phyloP scores from a whole-genome alignment of 768 basidiomycete genomes.

The Lactifluus piperatus region DNA sequence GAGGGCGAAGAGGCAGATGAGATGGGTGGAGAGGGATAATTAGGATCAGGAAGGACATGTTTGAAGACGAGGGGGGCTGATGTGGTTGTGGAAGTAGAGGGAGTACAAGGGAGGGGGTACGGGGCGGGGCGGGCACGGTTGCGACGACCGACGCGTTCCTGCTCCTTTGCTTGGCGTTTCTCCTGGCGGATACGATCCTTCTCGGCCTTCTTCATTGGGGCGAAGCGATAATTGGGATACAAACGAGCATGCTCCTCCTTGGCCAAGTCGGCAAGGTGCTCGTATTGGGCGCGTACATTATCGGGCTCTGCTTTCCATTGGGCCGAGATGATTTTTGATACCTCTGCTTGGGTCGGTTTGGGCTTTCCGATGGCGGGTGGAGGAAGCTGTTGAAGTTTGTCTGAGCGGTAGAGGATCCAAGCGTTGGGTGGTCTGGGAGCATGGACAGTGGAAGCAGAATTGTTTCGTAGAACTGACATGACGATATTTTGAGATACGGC shows the following conservation, averaged over 20 bases:
- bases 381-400: slow-evolving; percentile 31
- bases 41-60: neutral
- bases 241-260: slow-evolving; percentile 15
- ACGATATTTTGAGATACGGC: neutral
- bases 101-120: neutral
- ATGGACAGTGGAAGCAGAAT: slow-evolving; percentile 2
- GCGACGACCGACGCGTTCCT: slow-evolving; percentile 10
- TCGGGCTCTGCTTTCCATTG: slow-evolving; percentile 34
- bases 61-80: neutral
- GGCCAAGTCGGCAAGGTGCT: slow-evolving; percentile 13
- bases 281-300: slow-evolving; percentile 25
- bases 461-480: slow-evolving; percentile 12
- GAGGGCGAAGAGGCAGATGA: neutral
- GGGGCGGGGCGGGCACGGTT: slow-evolving; percentile 3
- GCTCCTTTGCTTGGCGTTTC: slow-evolving; percentile 8
- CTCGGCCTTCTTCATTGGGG: slow-evolving; percentile 16
- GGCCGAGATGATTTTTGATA: slow-evolving; percentile 35
- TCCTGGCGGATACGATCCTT: slow-evolving; percentile 19
- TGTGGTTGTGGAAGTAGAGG: neutral
- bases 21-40: neutral
- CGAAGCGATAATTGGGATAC: slow-evolving; percentile 19
- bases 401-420: slow-evolving; percentile 44
- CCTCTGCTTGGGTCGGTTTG: slow-evolving; percentile 32
- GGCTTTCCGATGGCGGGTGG: slow-evolving; percentile 21
- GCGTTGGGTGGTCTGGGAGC: slow-evolving; percentile 39